Conservation (phyloP, 2,329 filamentous ascomycete genomes). For the Ilyonectria robusta region DNA sequence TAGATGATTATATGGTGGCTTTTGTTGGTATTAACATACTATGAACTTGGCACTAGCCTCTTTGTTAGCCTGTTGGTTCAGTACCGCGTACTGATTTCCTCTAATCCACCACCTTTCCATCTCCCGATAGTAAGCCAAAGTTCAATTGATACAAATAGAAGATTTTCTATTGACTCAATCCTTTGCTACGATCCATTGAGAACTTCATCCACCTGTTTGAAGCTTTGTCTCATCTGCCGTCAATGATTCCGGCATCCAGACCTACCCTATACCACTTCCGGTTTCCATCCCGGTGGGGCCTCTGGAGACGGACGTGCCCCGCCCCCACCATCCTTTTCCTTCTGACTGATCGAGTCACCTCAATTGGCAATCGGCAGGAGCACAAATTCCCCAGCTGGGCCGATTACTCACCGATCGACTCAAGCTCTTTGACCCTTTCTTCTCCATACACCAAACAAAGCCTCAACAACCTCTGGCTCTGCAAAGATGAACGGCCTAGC, state of each 20-base stretch:
- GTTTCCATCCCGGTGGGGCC: too few relatives aligned
- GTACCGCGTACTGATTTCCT: too few relatives aligned
- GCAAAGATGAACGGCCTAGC: slow-evolving; percentile 43
- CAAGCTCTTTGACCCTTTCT: slow-evolving; percentile 8
- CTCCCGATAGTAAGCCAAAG: too few relatives aligned
- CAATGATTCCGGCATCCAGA: not conserved
- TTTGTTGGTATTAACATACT: too few relatives aligned
- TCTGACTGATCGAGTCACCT: slow-evolving; percentile 17
- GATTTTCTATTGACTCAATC: fast-evolving
- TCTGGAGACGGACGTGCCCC: slow-evolving; percentile 29
- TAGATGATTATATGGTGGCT: too few relatives aligned
- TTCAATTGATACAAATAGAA: not conserved
- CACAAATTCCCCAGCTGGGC: slow-evolving; percentile 31
- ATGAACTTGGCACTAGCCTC: too few relatives aligned
- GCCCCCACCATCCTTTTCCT: slow-evolving; percentile 39
- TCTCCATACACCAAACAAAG: slow-evolving; percentile 3
- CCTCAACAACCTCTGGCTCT: not conserved
- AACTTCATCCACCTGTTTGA: not conserved
- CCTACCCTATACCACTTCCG: not conserved
- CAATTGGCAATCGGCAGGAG: slow-evolving; percentile 35
- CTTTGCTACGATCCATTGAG: not conserved
- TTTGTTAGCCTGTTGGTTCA: too few relatives aligned
- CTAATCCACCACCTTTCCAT: too few relatives aligned
- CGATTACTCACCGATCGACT: slow-evolving; percentile 32
- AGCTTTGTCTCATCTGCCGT: not conserved